Base-by-base conservation (phyloP, 1,284 basidiomycete species). In the Lentinus polychrous region DNA sequence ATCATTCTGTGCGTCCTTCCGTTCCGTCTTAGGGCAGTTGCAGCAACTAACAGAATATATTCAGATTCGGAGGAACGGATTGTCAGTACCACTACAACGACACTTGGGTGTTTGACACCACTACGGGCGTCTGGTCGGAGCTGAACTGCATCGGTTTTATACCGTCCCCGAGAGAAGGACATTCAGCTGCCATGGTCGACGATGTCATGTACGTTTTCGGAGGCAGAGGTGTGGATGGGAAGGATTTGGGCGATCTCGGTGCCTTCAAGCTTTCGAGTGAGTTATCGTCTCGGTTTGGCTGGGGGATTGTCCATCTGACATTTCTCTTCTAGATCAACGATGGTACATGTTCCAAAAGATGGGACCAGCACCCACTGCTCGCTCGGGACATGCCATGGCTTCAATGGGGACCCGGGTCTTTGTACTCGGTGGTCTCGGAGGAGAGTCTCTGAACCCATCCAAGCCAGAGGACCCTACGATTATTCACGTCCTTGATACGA, bases 281-380 rank as follows among this genome's bases (percentile, higher is more conserved):
- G 89, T 73, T 5, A 6, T 7, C n/a, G n/a, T 37, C 35, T 37
- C 12, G 18, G n/a, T n/a, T 37, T 37, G n/a, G 7, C 18, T 18
- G n/a, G 4, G 5, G 14, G 6, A 37, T 14, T 37, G 7, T 45
- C 33, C n/a, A n/a, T n/a, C 15, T 43, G 39, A 14, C 22, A 24
- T n/a, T n/a, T n/a, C 18, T 5, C 18, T n/a, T 44, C n/a, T 45
- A 86, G 81, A 82, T 65, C 81, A 83, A 57, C 72, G 82, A 58
- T 66, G 95, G 95, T 99, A 94, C 71, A 98, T 95, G 91, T 98
- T 99, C 72, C 94, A 96, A 66, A 96, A 97, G 65, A 98, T 98
- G 95, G 95, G 95, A 2, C 94, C 94, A 10, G 80, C 91, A 6
- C 95, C 95, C 1, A 84, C 78, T 48, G 91, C 92, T 11, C 79